Conservation (phyloP, 2,329 filamentous ascomycete species). For the Piedraia hortae region DNA sequence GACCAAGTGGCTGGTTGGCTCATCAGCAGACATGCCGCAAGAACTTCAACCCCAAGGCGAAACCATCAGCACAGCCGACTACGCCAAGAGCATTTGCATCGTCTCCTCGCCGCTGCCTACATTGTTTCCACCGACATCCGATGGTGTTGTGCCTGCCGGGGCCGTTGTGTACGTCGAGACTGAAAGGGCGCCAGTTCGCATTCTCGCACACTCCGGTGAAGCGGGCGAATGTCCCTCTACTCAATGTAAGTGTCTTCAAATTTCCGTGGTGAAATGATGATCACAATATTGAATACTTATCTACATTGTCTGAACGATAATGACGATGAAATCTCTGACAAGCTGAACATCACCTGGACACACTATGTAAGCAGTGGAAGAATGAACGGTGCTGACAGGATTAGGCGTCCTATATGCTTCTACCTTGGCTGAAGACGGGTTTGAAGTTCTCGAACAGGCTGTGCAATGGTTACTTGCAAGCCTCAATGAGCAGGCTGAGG, state of each 20-base stretch:
- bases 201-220: conserved; percentile 59
- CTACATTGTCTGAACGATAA: conserved; percentile 97
- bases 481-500: conserved; percentile 10
- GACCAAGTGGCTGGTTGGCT: conserved; percentile 9
- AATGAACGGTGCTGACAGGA: conserved; percentile 3
- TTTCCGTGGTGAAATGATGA: conserved; percentile 45
- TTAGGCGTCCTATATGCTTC: conserved; percentile 32
- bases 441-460: conserved; percentile 15
- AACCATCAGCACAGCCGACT: neutral
- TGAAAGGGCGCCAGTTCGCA: conserved; percentile 26
- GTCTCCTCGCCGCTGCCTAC: conserved; percentile 34
- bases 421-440: conserved; percentile 14
- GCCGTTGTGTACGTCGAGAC: conserved; percentile 38
- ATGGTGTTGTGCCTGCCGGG: conserved; percentile 51
- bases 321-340: conserved; percentile 83
- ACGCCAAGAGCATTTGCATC: conserved; percentile 26
- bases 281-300: conserved; percentile 73
- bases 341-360: conserved; percentile 28
- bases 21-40: conserved; percentile 6
- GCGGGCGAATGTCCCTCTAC: conserved; percentile 70
- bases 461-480: conserved; percentile 18
- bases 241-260: conserved; percentile 47
- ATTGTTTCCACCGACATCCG: conserved; percentile 43
- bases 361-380: conserved; percentile 2
- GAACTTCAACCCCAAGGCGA: neutral